phyloP scores from a whole-genome alignment of 176 grass and related monocot species.

The Ensete ventricosum region DNA sequence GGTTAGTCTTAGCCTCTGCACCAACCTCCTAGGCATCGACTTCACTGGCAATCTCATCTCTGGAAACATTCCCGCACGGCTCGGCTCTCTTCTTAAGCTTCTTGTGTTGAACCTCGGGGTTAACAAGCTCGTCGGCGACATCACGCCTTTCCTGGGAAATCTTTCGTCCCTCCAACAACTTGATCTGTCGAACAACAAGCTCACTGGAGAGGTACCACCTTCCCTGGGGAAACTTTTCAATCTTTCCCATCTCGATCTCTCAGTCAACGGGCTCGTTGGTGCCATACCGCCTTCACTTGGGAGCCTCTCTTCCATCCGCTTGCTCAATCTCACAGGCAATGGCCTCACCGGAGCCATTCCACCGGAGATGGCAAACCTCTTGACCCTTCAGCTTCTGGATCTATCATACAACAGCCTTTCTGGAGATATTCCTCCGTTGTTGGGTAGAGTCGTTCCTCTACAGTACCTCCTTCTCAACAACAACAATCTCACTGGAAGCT shows the following conservation, averaged over 20 bases:
- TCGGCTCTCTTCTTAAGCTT: background rate
- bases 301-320: background rate
- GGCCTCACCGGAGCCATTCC: background rate
- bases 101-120: background rate
- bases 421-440: background rate
- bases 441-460: background rate
- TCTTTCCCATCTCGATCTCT: background rate
- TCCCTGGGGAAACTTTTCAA: constrained; percentile 2
- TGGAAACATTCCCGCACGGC: background rate
- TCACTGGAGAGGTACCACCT: background rate
- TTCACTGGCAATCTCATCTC: background rate
- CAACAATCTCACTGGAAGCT: constrained; percentile 6
- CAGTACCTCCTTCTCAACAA: background rate
- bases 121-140: background rate
- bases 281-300: constrained; percentile 2
- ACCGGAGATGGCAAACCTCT: background rate
- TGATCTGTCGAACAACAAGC: background rate
- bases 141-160: background rate
- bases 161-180: background rate
- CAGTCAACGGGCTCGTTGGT: background rate
- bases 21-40: background rate
- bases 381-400: background rate
- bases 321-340: background rate
- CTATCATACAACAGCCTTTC: background rate
- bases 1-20: background rate